Base-by-base conservation (phyloP, 1,284 basidiomycete genomes). In the Boletus sp. region DNA sequence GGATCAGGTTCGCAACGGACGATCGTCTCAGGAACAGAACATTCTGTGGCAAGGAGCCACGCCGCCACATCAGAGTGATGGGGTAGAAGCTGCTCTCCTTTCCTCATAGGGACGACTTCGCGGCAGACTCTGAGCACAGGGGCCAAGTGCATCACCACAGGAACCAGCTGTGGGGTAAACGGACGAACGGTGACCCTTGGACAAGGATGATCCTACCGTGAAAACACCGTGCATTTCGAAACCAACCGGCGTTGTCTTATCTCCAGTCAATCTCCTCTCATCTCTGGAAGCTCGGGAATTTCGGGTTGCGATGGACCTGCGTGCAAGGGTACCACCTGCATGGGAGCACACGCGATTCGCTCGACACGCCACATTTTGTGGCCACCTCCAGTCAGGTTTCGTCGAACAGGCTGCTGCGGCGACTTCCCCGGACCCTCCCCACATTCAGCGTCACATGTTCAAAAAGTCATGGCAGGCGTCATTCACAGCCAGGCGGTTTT, bases 231-330 rank as follows among this genome's bases (percentile, higher is more conserved):
- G n/a, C n/a, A n/a, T n/a, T n/a, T n/a, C n/a, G n/a, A n/a, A n/a
- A n/a, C n/a, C n/a, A n/a, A n/a, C n/a, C 8, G 14, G 29, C 29
- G 29, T 7, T 30, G 10, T 22, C 20, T 35, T 33, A 56, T 56
- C 41, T 53, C 55, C 55, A 46, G 33, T 17, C 17, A 44, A 57
- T 57, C 55, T 55, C 52, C 49, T 27, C 22, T 6, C 22, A 3
- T 22, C 22, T 22, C 22, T 22, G 22, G 22, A 22, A 22, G 6
- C 22, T 22, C 22, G 22, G 22, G 36, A 13, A 44, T 23, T 50
- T 56, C 36, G 35, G 41, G 14, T n/a, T n/a, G n/a, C n/a, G n/a
- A n/a, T n/a, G n/a, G n/a, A n/a, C n/a, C n/a, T n/a, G n/a, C n/a
- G n/a, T n/a, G n/a, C 22, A 22, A 22, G 22, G 22, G 22, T 22